Conservation (phyloP, 345 rosid species). For the Durio zibethinus region DNA sequence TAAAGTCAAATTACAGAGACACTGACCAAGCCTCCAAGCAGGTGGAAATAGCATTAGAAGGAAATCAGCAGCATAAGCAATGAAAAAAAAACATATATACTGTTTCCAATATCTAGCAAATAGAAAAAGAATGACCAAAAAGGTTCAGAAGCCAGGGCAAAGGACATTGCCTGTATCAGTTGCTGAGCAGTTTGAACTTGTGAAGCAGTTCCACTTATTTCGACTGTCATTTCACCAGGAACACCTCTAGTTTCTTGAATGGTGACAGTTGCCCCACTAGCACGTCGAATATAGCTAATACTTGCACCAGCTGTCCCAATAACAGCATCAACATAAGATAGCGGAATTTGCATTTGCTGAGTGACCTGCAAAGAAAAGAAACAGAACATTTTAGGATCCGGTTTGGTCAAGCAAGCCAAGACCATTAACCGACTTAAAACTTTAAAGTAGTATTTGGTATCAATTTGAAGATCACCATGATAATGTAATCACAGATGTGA, state of each 20-base stretch:
- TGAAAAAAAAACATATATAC: neutral
- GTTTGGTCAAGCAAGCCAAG: neutral
- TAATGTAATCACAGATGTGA: too few species aligned
- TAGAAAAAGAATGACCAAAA: neutral
- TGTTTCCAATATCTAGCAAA: neutral
- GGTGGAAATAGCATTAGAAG: neutral
- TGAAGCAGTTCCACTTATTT: constrained; percentile 92
- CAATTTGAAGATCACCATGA: too few species aligned
- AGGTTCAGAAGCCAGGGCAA: neutral
- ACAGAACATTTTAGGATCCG: neutral
- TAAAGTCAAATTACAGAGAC: neutral
- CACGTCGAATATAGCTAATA: constrained; percentile 94
- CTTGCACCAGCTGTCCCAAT: constrained; percentile 93
- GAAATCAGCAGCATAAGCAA: neutral
- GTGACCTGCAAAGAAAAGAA: constrained; percentile 52
- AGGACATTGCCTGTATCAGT: constrained; percentile 71
- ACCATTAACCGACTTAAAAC: neutral
- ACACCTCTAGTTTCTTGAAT: constrained; percentile 95
- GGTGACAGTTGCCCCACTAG: constrained; percentile 95
- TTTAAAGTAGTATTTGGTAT: too few species aligned
- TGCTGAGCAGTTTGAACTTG: constrained; percentile 99
- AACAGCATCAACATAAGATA: constrained; percentile 95
- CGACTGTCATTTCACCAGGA: constrained; percentile 98
- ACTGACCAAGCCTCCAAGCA: neutral
- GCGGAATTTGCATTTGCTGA: constrained; percentile 91